Evolutionary conservation across 306 rosid genomes (phyloP), one percentile per base, ranked within the genome.

Genomic region (Luffa aegyptiaca): DNA sequence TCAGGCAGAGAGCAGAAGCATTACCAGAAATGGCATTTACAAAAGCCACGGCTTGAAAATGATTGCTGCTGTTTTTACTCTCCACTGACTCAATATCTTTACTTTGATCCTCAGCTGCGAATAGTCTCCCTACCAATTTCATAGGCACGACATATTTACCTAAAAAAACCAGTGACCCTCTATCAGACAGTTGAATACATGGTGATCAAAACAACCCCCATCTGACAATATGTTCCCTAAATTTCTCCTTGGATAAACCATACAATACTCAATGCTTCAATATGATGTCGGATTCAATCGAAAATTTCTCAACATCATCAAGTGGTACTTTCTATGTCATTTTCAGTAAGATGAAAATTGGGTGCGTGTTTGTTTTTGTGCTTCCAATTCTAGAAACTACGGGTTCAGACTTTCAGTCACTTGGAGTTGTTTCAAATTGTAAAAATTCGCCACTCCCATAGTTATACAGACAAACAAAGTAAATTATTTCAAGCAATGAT

Each of bases 21-120:
- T 41, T 88, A 90, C 97, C 98, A 82, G 98, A 80, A 80, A 89
- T 55, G 80, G 88, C 79, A 81, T 83, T 89, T 57, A 89, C 79
- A 70, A 86, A 51, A 42, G 87, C 72, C 80, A 26, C 73, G 11
- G 75, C 68, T 31, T 53, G 87, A 75, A 84, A 84, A 74, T 66
- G 63, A 63, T 76, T 75, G 65, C 82, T 81, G 82, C 84, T 77
- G 63, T 74, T 84, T 41, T 65, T 80, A 87, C 82, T 89, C 61
- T 79, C 72, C 71, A 72, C 80, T 33, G 83, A 51, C 78, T 61
- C 83, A 16, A 73, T 35, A 80, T 80, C 84, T 82, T 70, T 39
- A 66, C 79, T 10, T 41, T 16, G 68, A 37, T 84, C 82, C 78
- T 84, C 87, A 71, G 81, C 72, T 2, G 55, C 35, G 3, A 85